phyloP scores from a whole-genome alignment of 202 grass and related monocot species.

The Digitaria exilis region DNA sequence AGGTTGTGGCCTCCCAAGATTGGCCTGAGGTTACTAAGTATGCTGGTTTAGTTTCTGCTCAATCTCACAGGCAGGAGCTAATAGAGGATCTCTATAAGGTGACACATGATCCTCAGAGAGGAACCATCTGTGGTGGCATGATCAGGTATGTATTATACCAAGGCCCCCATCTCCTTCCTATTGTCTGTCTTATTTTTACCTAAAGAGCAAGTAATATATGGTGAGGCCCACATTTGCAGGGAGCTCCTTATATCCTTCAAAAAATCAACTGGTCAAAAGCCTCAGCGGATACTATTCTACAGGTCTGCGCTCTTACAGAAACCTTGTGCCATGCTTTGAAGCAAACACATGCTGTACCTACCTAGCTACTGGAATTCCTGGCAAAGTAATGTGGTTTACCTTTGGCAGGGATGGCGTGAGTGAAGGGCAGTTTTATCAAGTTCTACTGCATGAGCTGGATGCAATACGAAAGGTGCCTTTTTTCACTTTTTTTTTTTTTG shows the following conservation, averaged over 20 bases:
- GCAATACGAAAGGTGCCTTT: constrained; percentile 76
- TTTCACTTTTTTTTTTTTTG: not conserved
- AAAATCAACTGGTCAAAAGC: constrained; percentile 71
- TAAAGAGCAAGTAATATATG: not conserved
- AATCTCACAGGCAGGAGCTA: constrained; percentile 85
- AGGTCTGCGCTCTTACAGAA: constrained; percentile 49
- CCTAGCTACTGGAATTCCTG: not conserved
- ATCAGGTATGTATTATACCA: constrained; percentile 63
- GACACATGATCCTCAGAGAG: constrained; percentile 72
- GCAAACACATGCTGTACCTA: not conserved
- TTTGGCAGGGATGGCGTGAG: constrained; percentile 83
- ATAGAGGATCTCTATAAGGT: constrained; percentile 92
- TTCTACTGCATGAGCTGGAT: constrained; percentile 78
- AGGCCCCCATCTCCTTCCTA: not conserved
- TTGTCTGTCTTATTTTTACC: not conserved
- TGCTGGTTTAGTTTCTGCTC: constrained; percentile 88
- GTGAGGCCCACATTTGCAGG: constrained; percentile 45
- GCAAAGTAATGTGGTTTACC: not conserved
- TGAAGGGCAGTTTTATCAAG: constrained; percentile 93
- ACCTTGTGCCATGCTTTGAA: not conserved
- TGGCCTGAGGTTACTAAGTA: constrained; percentile 97
- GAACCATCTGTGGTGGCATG: constrained; percentile 77
- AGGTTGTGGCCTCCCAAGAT: constrained; percentile 97
- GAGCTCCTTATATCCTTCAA: constrained; percentile 82
- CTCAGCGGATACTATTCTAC: constrained; percentile 82